Base-by-base conservation (phyloP, 2,329 filamentous ascomycete genomes). In the Penicillium sp. region DNA sequence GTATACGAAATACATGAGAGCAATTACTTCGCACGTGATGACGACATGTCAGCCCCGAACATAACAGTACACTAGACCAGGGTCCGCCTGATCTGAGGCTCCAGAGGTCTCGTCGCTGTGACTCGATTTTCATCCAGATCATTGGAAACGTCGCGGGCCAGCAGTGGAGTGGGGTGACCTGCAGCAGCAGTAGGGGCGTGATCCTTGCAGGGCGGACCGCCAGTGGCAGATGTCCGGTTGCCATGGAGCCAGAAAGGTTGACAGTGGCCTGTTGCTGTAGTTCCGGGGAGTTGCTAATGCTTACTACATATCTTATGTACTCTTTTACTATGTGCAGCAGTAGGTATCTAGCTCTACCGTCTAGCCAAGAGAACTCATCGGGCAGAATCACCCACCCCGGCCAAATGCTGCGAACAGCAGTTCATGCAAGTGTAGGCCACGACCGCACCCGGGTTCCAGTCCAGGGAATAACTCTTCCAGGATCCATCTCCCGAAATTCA, bases 351-450 rank as follows among this genome's bases (percentile, higher is more conserved):
- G 22, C 33, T 38, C 35, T 35, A 40, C 26, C n/a, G 11, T 51
- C 37, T 10, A 55, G 14, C 26, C 57, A 48, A 54, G 51, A 13
- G 42, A 52, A 37, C 35, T 13, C 35, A 37, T 22, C 13, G 11
- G 16, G n/a, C 19, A 43, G 19, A 22, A 19, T 10, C 13, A 13
- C 40, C 14, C 19, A 16, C 54, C 56, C 25, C 28, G 55, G 56
- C 48, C 38, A 26, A 45, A 45, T 42, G 49, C 54, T 62, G 58
- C 61, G 55, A 66, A 66, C 65, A 42, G 52, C 51, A 51, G 65
- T 69, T 69, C 65, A 69, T 67, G 67, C 64, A 67, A 33, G 55
- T 60, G 61, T 61, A 54, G 42, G 42, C 37, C 57, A 48, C 48
- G 35, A 49, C 52, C 38, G 28, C 10, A 57, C 46, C 28, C 51